Base-by-base conservation (phyloP, 2,329 filamentous ascomycete species). In the Rhynchosporium agropyri region DNA sequence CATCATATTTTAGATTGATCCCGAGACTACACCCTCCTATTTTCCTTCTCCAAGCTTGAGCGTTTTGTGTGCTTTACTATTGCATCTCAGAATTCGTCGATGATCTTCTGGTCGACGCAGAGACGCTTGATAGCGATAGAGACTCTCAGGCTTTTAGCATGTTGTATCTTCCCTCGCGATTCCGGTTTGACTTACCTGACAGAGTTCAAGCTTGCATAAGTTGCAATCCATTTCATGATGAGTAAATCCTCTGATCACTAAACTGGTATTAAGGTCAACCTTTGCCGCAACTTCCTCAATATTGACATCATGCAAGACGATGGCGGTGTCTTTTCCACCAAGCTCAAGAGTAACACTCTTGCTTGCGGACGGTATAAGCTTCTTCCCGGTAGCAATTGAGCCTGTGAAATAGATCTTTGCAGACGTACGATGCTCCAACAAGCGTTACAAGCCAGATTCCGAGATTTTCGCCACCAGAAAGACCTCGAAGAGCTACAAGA, bases 331-430 rank as follows among this genome's bases (percentile, higher is more conserved):
- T 74, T 89, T 89, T 53, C 86, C 86, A 26, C 86, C 86, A 4
- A 84, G 84, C 74, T 88, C 85, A 9, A 87, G 79, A 0, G 84
- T 85, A 61, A 87, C 83, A 70, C 84, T 89, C 3, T 68, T 70
- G 1, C 81, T 77, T 15, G 84, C 81, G 0, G 89, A 88, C 72
- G 68, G 84, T 73, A 89, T 89, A 66, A 92, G 89, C 45, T 85
- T 79, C 48, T 84, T 82, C 4, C 86, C 89, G 0, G 89, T 92
- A 1, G 79, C 78, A 0, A 89, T 91, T 0, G 85, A 89, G 20
- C 89, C 89, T 0, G 89, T 92, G 68, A 92, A 92, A 64, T 76
- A 81, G 71, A 86, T 82, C 74, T 85, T 85, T 58, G 79, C 77
- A 69, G 85, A 81, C 12, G 77, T 79, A 1, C 77, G 76, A 69